Percentiles rank a stretch among this genome's conserved stretches.
Conservation (phyloP, 495 filamentous ascomycete genomes). For the Neurospora tetrasperma region DNA sequence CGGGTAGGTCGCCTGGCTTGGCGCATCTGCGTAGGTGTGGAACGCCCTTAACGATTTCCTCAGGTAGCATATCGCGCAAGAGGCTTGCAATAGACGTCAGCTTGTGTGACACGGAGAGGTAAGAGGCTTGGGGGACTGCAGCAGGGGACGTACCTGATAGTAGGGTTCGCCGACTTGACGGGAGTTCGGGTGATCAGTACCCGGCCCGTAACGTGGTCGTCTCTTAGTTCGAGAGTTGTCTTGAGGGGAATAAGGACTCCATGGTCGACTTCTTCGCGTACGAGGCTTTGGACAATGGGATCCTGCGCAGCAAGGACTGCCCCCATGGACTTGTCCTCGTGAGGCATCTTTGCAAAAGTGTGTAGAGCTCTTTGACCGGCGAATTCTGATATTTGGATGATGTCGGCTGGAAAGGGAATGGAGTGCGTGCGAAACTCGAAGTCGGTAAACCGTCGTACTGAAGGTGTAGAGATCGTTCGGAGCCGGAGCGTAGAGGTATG, state of each 20-base stretch:
- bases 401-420: neutral
- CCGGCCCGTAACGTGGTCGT: conserved; percentile 34
- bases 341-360: conserved; percentile 14
- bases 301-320: conserved; percentile 20
- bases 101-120: neutral
- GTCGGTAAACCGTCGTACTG: neutral
- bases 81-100: conserved; percentile 22
- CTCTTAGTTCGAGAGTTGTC: conserved; percentile 43
- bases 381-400: neutral
- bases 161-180: conserved; percentile 39
- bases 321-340: conserved; percentile 15
- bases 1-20: conserved; percentile 59
- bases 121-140: neutral
- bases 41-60: conserved; percentile 49
- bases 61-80: conserved; percentile 40
- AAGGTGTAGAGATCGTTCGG: neutral
- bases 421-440: neutral
- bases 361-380: neutral
- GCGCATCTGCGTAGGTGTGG: conserved; percentile 76
- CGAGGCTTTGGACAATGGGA: conserved; percentile 17
- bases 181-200: conserved; percentile 45
- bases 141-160: conserved; percentile 33
- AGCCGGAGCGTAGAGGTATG: neutral
- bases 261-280: conserved; percentile 21
- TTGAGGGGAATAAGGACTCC: conserved; percentile 44